Evolutionary conservation across 495 filamentous ascomycete genomes (phyloP).

Genomic region (Daldinia childiae): DNA sequence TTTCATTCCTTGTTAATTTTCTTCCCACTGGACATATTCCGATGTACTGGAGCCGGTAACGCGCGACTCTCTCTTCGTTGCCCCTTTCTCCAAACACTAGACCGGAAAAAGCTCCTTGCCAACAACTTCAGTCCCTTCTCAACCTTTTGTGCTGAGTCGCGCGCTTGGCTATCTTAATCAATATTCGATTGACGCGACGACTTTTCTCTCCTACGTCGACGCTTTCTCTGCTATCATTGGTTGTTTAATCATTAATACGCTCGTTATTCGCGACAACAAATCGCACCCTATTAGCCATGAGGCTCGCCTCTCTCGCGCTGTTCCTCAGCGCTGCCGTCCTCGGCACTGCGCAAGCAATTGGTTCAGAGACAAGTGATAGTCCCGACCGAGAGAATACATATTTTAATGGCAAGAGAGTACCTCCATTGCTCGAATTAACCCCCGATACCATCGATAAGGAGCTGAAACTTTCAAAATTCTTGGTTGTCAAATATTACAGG

Average conservation of each 20-base stretch:
- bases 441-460: conserved; percentile 55
- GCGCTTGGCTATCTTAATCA: conserved; percentile 22
- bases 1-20: conserved; percentile 31
- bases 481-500: conserved; percentile 63
- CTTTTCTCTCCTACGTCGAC: conserved; percentile 2
- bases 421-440: conserved; percentile 69
- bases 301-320: conserved; percentile 51
- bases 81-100: conserved; percentile 32
- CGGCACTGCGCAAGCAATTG: conserved; percentile 47
- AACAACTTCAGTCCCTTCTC: conserved; percentile 4
- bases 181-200: conserved; percentile 10
- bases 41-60: conserved; percentile 43
- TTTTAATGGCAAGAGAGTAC: conserved; percentile 85
- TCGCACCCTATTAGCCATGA: conserved; percentile 40
- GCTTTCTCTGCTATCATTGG: conserved; percentile 9
- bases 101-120: conserved; percentile 18
- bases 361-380: conserved; percentile 47
- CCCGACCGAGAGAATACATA: conserved; percentile 60
- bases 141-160: conserved; percentile 16
- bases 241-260: conserved; percentile 20
- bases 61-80: conserved; percentile 32
- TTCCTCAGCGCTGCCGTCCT: conserved; percentile 53
- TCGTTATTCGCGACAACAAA: conserved; percentile 37
- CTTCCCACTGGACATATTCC: conserved; percentile 43
- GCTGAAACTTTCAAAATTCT: conserved; percentile 51